Percentiles rank a stretch among this genome's conserved stretches.
Evolutionary conservation across 257 asterid species (phyloP).

Genomic region (Primulina eburnea): DNA sequence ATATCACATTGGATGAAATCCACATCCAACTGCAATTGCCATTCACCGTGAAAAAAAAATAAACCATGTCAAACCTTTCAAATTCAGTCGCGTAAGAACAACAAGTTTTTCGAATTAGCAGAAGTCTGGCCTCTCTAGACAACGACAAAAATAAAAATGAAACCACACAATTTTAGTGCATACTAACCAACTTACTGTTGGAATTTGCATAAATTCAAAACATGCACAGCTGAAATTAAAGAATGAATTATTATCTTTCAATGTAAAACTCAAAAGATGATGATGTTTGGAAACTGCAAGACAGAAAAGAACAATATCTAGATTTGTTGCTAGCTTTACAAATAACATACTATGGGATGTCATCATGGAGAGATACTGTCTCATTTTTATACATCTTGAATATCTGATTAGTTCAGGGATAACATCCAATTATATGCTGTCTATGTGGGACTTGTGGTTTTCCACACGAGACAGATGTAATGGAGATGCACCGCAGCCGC

Average conservation of each 20-base stretch:
- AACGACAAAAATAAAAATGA: no score
- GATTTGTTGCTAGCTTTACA: neutral
- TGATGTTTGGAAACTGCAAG: neutral
- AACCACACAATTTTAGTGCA: neutral
- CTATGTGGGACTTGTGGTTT: no score
- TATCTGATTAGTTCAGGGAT: no score
- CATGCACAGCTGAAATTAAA: neutral
- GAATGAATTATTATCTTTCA: neutral
- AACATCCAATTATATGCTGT: no score
- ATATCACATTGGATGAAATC: constrained; percentile 75
- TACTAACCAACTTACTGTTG: neutral
- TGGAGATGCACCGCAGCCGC: constrained; percentile 78
- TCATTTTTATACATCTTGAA: no score
- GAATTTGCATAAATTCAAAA: neutral
- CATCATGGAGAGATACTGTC: no score
- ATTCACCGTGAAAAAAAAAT: constrained; percentile 12
- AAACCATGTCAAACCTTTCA: neutral
- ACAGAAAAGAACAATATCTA: no score
- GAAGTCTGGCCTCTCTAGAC: neutral
- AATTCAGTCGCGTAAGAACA: neutral
- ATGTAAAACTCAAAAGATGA: neutral
- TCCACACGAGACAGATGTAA: no score
- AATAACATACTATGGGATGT: no score
- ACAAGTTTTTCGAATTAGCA: neutral
- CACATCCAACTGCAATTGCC: constrained; percentile 59